Percentiles rank a stretch among this genome's conserved stretches.
These are phyloP conservation scores for Dactylellina drechsleri DNA, from an alignment of 2,329 filamentous ascomycete genomes.

Conservation along the genomic window DNA sequence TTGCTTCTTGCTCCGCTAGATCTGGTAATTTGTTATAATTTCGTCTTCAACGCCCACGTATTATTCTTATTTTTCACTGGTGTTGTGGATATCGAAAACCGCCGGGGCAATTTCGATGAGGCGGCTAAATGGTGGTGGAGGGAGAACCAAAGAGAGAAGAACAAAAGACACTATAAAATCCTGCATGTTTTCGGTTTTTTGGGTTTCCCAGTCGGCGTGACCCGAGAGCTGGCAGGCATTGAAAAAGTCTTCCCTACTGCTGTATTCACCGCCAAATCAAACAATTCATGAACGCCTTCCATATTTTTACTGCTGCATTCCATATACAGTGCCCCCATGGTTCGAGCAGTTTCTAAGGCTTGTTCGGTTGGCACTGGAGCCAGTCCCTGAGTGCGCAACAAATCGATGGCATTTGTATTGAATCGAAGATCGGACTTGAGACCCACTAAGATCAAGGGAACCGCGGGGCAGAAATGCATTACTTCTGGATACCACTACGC, in stretches of 20 bases:
- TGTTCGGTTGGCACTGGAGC: slow-evolving; percentile 94
- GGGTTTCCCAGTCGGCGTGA: slow-evolving; percentile 5
- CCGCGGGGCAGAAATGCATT: slow-evolving; percentile 97
- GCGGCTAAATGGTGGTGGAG: too few species aligned
- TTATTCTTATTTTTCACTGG: too few species aligned
- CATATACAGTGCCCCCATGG: slow-evolving; percentile 96
- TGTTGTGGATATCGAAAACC: too few species aligned
- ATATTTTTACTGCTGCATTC: slow-evolving; percentile 99
- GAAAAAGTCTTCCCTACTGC: slow-evolving; percentile 78
- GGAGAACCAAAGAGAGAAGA: not conserved
- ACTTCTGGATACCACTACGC: slow-evolving; percentile 97
- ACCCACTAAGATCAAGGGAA: slow-evolving; percentile 91
- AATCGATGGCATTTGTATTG: slow-evolving; percentile 97
- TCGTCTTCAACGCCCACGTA: too few species aligned
- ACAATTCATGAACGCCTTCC: slow-evolving; percentile 94
- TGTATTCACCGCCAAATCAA: slow-evolving; percentile 87
- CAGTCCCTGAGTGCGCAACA: slow-evolving; percentile 96
- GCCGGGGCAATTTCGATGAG: too few species aligned
- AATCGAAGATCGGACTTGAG: slow-evolving; percentile 95
- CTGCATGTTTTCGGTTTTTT: slow-evolving; percentile 43
- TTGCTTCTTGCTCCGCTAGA: too few species aligned
- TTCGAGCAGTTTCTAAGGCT: slow-evolving; percentile 84
- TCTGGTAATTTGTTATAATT: too few species aligned
- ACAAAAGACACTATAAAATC: slow-evolving; percentile 30
- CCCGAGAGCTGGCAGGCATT: slow-evolving; percentile 14